Conservation (phyloP, 345 rosid species). For the Salix brachista region DNA sequence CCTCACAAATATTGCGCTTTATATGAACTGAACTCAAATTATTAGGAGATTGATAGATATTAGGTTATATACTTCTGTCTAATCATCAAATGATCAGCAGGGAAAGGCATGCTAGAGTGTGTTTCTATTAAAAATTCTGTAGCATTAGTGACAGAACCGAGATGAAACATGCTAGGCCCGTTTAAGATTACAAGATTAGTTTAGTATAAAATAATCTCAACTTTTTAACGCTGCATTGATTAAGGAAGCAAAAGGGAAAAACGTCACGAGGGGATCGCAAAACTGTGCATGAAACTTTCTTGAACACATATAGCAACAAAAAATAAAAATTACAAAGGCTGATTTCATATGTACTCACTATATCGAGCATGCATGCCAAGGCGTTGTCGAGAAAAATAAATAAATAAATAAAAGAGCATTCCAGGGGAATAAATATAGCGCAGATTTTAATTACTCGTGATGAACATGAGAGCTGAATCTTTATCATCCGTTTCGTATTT, state of each 20-base stretch:
- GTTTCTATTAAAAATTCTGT: not conserved
- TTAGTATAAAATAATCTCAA: constrained; percentile 1
- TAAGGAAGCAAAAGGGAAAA: not conserved
- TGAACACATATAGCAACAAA: no score
- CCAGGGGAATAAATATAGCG: no score
- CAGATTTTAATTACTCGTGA: no score
- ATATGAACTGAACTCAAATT: not conserved
- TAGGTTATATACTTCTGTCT: constrained; percentile 7
- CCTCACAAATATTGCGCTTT: constrained; percentile 1
- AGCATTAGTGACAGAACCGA: constrained; percentile 7
- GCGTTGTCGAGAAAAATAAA: no score
- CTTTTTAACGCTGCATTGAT: constrained; percentile 1
- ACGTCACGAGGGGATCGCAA: not conserved
- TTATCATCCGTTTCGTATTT: no score
- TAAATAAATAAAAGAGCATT: no score
- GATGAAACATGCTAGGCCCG: constrained; percentile 6
- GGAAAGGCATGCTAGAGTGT: not conserved
- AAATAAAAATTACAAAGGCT: no score
- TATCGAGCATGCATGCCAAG: not conserved
- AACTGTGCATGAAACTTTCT: not conserved
- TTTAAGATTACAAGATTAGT: constrained; percentile 1
- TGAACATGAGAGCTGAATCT: no score
- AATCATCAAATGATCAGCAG: constrained; percentile 17
- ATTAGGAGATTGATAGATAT: not conserved
- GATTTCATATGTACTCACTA: no score